phyloP scores from a whole-genome alignment of 768 basidiomycete species.

The Leucocoprinus sp. region DNA sequence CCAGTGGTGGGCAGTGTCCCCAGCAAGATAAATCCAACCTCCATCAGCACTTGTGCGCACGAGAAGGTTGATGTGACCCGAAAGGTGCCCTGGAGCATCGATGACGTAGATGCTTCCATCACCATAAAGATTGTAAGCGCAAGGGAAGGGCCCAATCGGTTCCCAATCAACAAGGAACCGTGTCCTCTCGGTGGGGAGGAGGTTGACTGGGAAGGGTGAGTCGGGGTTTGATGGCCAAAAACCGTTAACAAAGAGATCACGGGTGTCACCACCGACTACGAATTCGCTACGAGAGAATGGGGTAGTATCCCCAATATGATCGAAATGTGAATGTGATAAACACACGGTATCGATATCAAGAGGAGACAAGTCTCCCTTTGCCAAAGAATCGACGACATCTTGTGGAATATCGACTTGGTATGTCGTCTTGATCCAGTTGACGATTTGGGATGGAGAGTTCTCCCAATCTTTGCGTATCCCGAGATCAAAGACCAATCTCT shows the following conservation, averaged over 20 bases:
- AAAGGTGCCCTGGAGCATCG: slow-evolving; percentile 49
- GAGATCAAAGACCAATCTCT: slow-evolving; percentile 45
- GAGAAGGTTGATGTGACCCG: slow-evolving; percentile 47
- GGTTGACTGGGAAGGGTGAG: slow-evolving; percentile 21
- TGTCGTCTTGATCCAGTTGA: slow-evolving; percentile 19
- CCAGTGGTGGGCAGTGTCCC: slow-evolving; percentile 51
- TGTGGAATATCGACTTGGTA: slow-evolving; percentile 24
- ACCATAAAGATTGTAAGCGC: slow-evolving; percentile 42
- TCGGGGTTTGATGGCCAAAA: slow-evolving; percentile 34
- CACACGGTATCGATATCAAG: slow-evolving; percentile 36
- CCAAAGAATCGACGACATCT: slow-evolving; percentile 39
- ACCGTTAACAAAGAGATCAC: slow-evolving; percentile 25
- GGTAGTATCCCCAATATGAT: slow-evolving; percentile 40
- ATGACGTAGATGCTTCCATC: slow-evolving; percentile 54
- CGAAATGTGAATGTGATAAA: slow-evolving; percentile 48
- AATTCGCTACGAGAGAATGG: slow-evolving; percentile 40
- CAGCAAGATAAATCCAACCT: slow-evolving; percentile 47
- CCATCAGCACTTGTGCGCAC: slow-evolving; percentile 46
- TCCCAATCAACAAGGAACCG: slow-evolving; percentile 27
- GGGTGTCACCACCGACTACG: slow-evolving; percentile 35
- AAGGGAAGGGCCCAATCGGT: slow-evolving; percentile 43
- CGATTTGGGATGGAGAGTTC: slow-evolving; percentile 28
- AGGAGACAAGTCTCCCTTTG: slow-evolving; percentile 38
- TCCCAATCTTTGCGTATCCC: slow-evolving; percentile 43
- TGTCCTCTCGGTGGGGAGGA: slow-evolving; percentile 32